Base-by-base conservation (phyloP, 2,329 filamentous ascomycete species). In the Neofusicoccum ribis region DNA sequence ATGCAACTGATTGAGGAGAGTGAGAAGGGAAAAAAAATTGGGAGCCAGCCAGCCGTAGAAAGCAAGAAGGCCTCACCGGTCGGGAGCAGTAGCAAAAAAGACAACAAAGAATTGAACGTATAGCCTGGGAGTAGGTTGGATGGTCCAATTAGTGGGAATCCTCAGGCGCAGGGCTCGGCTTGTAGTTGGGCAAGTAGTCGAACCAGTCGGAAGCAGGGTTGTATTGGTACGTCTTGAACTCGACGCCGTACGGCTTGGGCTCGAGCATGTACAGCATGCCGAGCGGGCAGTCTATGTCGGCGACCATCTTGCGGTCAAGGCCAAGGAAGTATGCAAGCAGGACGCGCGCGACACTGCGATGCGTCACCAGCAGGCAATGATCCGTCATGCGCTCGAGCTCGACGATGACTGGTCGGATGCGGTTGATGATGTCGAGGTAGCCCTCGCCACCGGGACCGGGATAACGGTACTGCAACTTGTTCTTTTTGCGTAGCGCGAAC, bases 361-460 rank as follows among this genome's bases (percentile, higher is more conserved):
- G 95, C 39, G 92, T 93, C 70, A 98, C 91, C 71, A 99, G 89
- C 67, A 98, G 83, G 63, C 96, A 89, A 77, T 98, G 94, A 73
- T 99, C 95, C 36, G 92, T 96, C 84, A 97, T 98, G 67, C 95
- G 90, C 83, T 99, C 95, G 67, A 97, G 89, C 81, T 99, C 95
- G 59, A 96, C 90, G 69, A 99, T 97, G 82, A 99, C 95, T 68
- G 96, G 91, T 62, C 93, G 90, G 41, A 98, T 86, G 58, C 95
- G 91, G 77, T 95, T 96, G 80, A 99, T 97, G 71, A 99, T 91
- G 79, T 98, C 94, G 11, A 99, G 86, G 73, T 99, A 99, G 36
- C 94, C 93, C 78, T 99, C 95, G 61, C 95, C 95, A 27, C 95
- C 95, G 17, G 96, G 91, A 4, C 95, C 95, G 1, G 95, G 95